Evolutionary conservation across 805 yeast species (phyloP).

Genomic region (Jamesozyma rosinii): DNA sequence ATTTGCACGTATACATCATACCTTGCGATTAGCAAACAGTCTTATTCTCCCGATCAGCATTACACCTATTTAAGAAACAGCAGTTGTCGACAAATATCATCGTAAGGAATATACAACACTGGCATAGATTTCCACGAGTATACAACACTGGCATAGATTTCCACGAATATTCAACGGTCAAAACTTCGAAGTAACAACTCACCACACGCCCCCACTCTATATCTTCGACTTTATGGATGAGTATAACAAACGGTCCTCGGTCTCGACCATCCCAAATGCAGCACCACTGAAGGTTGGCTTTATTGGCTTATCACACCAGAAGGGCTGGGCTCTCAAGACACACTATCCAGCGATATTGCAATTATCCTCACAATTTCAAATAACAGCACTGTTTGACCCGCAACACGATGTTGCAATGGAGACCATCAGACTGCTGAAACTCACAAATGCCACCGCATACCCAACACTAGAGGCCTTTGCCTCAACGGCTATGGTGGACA

Average conservation of each 20-base stretch:
- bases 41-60: too few relatives aligned
- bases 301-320: constrained; percentile 18
- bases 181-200: too few relatives aligned
- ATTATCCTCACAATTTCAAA: constrained; percentile 24
- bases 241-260: constrained; percentile 21
- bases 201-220: too few relatives aligned
- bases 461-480: constrained; percentile 21
- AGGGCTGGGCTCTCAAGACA: constrained; percentile 28
- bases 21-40: too few relatives aligned
- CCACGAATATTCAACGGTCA: too few relatives aligned
- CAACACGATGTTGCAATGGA: constrained; percentile 14
- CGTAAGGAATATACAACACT: too few relatives aligned
- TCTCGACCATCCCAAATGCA: constrained; percentile 26
- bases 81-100: too few relatives aligned
- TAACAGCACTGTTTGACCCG: constrained; percentile 22
- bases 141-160: too few relatives aligned
- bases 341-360: constrained; percentile 26
- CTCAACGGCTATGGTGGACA: constrained; percentile 16
- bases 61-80: too few relatives aligned
- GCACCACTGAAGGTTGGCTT: constrained; percentile 25
- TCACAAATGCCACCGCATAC: constrained; percentile 21
- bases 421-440: constrained; percentile 19
- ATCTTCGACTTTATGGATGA: constrained; percentile 17
- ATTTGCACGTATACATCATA: too few relatives aligned
- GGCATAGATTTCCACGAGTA: too few relatives aligned